Evolutionary conservation across 306 rosid species (phyloP), one percentile per base, ranked within the genome.

Genomic region (Cyclanthera cordifolia): DNA sequence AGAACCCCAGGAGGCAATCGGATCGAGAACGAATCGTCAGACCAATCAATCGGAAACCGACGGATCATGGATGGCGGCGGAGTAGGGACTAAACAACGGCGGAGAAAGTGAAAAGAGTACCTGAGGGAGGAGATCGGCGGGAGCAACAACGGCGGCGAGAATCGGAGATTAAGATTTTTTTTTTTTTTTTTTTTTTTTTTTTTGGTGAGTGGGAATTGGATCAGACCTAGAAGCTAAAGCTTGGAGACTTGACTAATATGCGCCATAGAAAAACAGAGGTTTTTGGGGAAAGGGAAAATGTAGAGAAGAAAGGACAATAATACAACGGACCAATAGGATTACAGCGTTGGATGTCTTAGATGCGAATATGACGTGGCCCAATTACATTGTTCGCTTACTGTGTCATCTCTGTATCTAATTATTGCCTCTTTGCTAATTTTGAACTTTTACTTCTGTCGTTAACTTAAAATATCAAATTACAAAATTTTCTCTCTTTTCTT

Each of bases 141-240:
- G n/a, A n/a, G n/a, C n/a, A n/a, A n/a, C n/a, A n/a, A n/a, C 78
- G 82, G 82, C 73, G 85, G 53, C 52, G 85, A 74, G 57, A 69
- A 74, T 53, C 76, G 83, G 55, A 60, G 75, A 65, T 78, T n/a
- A n/a, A n/a, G n/a, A n/a, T n/a, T n/a, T n/a, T n/a, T n/a, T n/a
- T n/a, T n/a, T n/a, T n/a, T n/a, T n/a, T n/a, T n/a, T n/a, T n/a
- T n/a, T n/a, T n/a, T n/a, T n/a, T n/a, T n/a, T n/a, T n/a, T n/a
- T 76, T 73, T 63, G 49, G 8, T 21, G 23, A 53, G 25, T 68
- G 37, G 53, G 58, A 63, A 63, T 69, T 67, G 75, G 77, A 81
- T 78, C 75, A 39, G 76, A 80, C 74, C 74, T 57, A 27, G 64
- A 10, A 46, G 39, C 47, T 16, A 52, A 58, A 64, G 13, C 69